Evolutionary conservation across 306 rosid species (phyloP).

Genomic region (Trichosanthes cucumerina): DNA sequence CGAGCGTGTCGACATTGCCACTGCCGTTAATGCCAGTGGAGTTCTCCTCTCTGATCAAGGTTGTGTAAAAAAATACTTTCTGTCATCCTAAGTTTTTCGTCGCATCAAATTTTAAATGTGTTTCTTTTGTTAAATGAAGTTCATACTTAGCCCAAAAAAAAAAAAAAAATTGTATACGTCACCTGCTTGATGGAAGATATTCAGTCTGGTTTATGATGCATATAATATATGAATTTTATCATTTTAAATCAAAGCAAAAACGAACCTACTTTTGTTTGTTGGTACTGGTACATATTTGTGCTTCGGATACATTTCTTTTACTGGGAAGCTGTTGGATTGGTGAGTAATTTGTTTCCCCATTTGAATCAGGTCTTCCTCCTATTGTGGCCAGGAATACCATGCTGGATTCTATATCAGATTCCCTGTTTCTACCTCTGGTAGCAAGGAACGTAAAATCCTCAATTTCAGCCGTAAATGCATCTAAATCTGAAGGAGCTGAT

Average conservation of each 20-base stretch:
- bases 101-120: neutral
- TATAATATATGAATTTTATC: neutral
- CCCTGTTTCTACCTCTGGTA: constrained; percentile 79
- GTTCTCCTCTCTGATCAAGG: constrained; percentile 93
- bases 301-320: neutral
- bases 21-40: constrained; percentile 72
- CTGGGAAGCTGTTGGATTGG: neutral
- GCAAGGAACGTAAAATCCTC: constrained; percentile 58
- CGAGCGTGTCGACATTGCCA: constrained; percentile 85
- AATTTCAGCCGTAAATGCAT: constrained; percentile 60
- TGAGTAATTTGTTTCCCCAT: constrained; percentile 9
- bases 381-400: constrained; percentile 83
- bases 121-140: neutral
- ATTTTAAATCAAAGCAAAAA: neutral
- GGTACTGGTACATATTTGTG: neutral
- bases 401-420: constrained; percentile 60
- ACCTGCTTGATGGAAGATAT: neutral
- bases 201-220: neutral
- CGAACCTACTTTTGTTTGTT: neutral
- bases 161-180: neutral
- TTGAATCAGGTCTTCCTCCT: constrained; percentile 70
- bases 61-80: neutral
- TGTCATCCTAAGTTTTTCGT: neutral
- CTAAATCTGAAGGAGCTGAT: constrained; percentile 89
- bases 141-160: neutral